Percentiles rank a stretch among this genome's conserved stretches.
Evolutionary conservation across 495 filamentous ascomycete genomes (phyloP).

Genomic region (Opeltia flavorubescens): DNA sequence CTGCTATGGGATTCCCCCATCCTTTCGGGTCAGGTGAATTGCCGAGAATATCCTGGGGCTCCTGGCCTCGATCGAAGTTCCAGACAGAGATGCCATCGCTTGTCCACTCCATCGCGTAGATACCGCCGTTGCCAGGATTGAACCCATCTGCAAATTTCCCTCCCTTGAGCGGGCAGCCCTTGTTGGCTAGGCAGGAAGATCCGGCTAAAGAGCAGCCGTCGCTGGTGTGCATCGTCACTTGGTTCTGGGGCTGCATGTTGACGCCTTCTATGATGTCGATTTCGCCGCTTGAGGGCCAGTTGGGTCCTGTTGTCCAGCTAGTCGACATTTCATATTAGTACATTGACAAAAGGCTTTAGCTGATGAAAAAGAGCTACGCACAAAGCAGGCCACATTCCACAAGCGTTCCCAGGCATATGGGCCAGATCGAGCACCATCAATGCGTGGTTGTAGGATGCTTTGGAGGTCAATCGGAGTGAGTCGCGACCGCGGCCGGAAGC

Average conservation of each 20-base stretch:
- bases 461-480: conserved; percentile 40
- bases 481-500: conserved; percentile 38
- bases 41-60: conserved; percentile 37
- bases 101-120: conserved; percentile 54
- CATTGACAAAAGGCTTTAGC: too few species aligned
- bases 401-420: conserved; percentile 38
- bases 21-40: conserved; percentile 38
- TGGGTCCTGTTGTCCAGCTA: conserved; percentile 36
- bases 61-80: conserved; percentile 36
- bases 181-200: conserved; percentile 37
- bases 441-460: conserved; percentile 34
- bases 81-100: conserved; percentile 43
- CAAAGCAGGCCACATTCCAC: conserved; percentile 44
- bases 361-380: conserved; percentile 26
- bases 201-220: conserved; percentile 33
- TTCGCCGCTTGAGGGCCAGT: conserved; percentile 54
- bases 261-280: conserved; percentile 61
- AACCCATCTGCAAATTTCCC: conserved; percentile 43
- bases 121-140: conserved; percentile 43
- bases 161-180: conserved; percentile 26
- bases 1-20: conserved; percentile 45
- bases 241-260: conserved; percentile 37
- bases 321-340: neutral
- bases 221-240: conserved; percentile 51
- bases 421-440: conserved; percentile 43